These are phyloP conservation scores for Centella asiatica DNA, from an alignment of 129 eudicot species.

Conservation along the genomic window DNA sequence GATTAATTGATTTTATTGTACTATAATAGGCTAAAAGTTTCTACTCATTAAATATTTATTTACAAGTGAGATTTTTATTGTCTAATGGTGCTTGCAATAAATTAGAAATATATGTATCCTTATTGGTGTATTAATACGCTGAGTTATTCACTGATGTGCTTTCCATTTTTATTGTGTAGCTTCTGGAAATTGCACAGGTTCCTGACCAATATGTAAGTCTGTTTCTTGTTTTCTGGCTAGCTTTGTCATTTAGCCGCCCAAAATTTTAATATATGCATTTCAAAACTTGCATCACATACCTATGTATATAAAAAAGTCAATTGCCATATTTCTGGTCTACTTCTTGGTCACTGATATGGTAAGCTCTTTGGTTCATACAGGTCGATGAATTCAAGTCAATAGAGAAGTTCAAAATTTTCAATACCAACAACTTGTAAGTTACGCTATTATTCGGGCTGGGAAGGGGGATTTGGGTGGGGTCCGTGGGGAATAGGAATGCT, in stretches of 20 bases:
- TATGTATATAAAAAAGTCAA: background rate
- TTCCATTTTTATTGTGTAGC: slow-evolving; percentile 41
- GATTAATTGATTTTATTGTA: background rate
- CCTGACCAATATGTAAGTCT: slow-evolving; percentile 58
- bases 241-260: background rate
- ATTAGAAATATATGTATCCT: background rate
- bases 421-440: slow-evolving; percentile 91
- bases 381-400: slow-evolving; percentile 93
- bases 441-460: background rate
- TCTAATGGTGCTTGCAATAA: background rate
- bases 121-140: background rate
- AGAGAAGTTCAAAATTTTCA: slow-evolving; percentile 92
- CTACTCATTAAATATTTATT: too few relatives aligned
- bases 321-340: background rate
- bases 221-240: slow-evolving; percentile 3
- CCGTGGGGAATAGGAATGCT: background rate
- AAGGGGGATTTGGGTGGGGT: too few relatives aligned
- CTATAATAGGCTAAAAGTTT: background rate
- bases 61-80: too few relatives aligned
- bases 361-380: slow-evolving; percentile 34
- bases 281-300: too few relatives aligned
- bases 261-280: too few relatives aligned
- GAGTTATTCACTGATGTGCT: slow-evolving; percentile 8
- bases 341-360: background rate
- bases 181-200: slow-evolving; percentile 80